These are phyloP conservation scores for Lyophyllum atratum DNA, from an alignment of 768 basidiomycete genomes.

Conservation along the genomic window DNA sequence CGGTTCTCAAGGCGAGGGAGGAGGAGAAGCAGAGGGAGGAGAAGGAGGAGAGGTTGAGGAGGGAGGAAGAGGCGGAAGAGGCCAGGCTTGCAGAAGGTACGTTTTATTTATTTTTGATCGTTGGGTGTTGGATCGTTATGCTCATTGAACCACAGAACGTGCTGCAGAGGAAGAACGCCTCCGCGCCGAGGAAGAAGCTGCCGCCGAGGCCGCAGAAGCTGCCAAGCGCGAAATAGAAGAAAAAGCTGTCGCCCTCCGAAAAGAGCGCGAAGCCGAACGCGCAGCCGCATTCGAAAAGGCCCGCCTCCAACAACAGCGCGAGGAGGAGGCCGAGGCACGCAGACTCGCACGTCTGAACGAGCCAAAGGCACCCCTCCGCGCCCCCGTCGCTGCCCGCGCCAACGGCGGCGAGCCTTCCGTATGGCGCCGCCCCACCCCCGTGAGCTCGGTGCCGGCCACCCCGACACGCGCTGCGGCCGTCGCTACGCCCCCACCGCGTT, in stretches of 20 bases:
- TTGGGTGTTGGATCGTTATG: not conserved
- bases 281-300: conserved; percentile 55
- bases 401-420: conserved; percentile 25
- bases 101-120: conserved; percentile 13
- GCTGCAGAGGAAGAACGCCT: conserved; percentile 55
- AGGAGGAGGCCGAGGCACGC: conserved; percentile 68
- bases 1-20: conserved; percentile 58
- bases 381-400: conserved; percentile 27
- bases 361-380: conserved; percentile 29
- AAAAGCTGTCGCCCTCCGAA: conserved; percentile 48
- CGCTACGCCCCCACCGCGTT: conserved; percentile 42
- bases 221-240: conserved; percentile 68
- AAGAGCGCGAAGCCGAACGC: conserved; percentile 50
- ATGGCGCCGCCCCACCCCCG: conserved; percentile 35
- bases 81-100: conserved; percentile 52
- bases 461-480: conserved; percentile 27
- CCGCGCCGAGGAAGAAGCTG: conserved; percentile 52
- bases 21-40: conserved; percentile 50
- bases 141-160: conserved; percentile 37
- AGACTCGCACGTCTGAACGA: conserved; percentile 40
- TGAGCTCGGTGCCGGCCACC: conserved; percentile 27
- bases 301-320: conserved; percentile 61
- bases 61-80: conserved; percentile 59
- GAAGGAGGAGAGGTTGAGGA: conserved; percentile 36
- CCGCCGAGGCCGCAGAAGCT: conserved; percentile 47